Conservation (phyloP, 139 green algal species). For the Gonium pectorale region DNA sequence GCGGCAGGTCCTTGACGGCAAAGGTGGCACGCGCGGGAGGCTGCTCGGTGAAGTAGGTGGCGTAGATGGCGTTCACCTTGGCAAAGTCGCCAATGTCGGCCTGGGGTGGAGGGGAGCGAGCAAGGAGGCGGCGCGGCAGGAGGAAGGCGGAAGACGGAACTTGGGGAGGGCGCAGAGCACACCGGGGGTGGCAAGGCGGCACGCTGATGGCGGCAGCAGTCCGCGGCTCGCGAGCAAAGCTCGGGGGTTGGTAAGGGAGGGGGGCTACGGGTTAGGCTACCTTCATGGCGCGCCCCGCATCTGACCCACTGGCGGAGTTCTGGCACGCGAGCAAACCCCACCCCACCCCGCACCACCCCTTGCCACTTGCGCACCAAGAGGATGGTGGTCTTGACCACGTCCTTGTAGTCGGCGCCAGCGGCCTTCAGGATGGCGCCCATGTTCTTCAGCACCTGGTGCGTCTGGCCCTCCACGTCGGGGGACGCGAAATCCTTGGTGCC, state of each 20-base stretch:
- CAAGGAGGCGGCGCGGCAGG: background rate
- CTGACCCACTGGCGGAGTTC: no score
- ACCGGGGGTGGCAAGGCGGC: no score
- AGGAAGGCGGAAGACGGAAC: conserved; percentile 45
- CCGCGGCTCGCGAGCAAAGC: no score
- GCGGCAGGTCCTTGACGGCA: conserved; percentile 90
- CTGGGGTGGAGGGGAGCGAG: background rate
- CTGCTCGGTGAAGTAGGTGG: conserved; percentile 85
- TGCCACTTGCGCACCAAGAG: conserved; percentile 72
- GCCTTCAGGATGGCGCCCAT: conserved; percentile 92
- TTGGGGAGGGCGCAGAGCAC: no score
- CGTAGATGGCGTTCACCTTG: conserved; percentile 89
- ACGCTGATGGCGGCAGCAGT: no score
- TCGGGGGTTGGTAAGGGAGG: no score
- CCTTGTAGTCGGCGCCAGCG: conserved; percentile 79
- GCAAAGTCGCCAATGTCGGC: conserved; percentile 95
- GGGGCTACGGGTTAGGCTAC: no score
- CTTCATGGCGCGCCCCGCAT: no score
- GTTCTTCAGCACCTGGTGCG: conserved; percentile 86
- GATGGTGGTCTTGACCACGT: conserved; percentile 98
- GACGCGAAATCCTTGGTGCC: conserved; percentile 90
- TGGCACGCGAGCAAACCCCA: no score
- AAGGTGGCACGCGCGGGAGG: conserved; percentile 90
- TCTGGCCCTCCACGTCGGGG: conserved; percentile 82
- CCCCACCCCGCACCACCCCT: background rate